Evolutionary conservation across 225 moss, liverwort and hornwort species (phyloP).

Genomic region (Antitrichia curtipendula): DNA sequence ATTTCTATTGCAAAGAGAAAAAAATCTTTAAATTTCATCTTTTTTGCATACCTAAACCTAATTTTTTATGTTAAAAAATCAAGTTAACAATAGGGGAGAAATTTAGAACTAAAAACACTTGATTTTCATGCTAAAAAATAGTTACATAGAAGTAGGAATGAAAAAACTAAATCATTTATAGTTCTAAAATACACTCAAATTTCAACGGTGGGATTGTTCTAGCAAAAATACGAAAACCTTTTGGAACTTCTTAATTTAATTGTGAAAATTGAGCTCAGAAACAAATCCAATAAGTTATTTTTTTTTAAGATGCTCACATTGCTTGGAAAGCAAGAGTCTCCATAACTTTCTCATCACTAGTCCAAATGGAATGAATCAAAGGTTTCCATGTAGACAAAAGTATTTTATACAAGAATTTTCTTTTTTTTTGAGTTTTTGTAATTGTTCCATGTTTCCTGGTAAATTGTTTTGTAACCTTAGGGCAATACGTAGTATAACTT

Average conservation of each 20-base stretch:
- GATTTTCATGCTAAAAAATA: no score
- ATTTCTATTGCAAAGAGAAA: background rate
- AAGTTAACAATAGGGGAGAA: fast-evolving
- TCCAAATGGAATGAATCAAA: background rate
- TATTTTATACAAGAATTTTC: background rate
- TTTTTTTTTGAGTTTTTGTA: background rate
- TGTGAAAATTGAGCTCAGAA: background rate
- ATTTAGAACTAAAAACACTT: background rate
- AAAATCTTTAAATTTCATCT: background rate
- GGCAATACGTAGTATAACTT: background rate
- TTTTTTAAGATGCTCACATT: background rate
- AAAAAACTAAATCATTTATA: background rate
- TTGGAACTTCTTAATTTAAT: background rate
- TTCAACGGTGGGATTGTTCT: fast-evolving
- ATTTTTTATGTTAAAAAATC: background rate
- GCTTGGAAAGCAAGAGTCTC: background rate
- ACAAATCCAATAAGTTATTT: background rate
- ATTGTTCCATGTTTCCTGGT: fast-evolving
- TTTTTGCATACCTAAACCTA: fast-evolving
- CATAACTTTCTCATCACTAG: background rate
- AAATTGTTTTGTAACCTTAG: background rate
- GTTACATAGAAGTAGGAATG: fast-evolving
- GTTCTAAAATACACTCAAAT: background rate
- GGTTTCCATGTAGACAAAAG: fast-evolving
- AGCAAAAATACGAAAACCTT: background rate